These are phyloP conservation scores for Rosa hybrid DNA, from an alignment of 331 rosid species.

Conservation along the genomic window DNA sequence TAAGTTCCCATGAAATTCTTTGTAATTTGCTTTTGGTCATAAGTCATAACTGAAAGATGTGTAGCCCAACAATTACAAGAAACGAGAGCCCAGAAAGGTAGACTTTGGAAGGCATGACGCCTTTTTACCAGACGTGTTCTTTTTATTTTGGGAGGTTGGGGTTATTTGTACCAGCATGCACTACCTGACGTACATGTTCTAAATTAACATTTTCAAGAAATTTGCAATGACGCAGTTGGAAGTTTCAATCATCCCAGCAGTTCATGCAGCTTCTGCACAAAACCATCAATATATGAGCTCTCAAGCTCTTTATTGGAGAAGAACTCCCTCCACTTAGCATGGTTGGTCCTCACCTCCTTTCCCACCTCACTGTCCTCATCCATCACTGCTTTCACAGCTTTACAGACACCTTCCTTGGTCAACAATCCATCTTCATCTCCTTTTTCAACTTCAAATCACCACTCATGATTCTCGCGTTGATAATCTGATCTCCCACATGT, in stretches of 20 bases:
- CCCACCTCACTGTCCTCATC: conserved; percentile 36
- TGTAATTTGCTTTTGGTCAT: too few species aligned
- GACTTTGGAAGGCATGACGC: too few species aligned
- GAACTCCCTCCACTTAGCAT: conserved; percentile 52
- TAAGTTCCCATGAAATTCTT: too few species aligned
- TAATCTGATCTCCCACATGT: conserved; percentile 46
- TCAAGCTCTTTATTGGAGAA: conserved; percentile 37
- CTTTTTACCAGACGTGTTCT: too few species aligned
- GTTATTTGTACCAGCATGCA: too few species aligned
- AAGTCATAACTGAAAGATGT: too few species aligned
- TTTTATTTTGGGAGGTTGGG: too few species aligned
- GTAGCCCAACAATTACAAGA: too few species aligned
- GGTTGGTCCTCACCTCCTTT: conserved; percentile 36
- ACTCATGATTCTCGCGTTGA: conserved; percentile 53
- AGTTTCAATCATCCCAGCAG: neutral
- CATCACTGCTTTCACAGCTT: conserved; percentile 38
- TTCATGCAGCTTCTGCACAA: conserved; percentile 35
- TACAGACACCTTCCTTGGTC: conserved; percentile 39
- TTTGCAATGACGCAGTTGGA: too few species aligned
- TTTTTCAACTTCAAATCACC: conserved; percentile 50
- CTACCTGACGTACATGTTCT: too few species aligned
- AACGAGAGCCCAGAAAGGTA: too few species aligned
- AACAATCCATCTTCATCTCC: conserved; percentile 42
- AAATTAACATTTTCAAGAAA: too few species aligned
- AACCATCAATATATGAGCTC: conserved; percentile 37